Evolutionary conservation across 176 grass and related monocot genomes (phyloP), one percentile per base, ranked within the genome.

Genomic region (Leersia perrieri): DNA sequence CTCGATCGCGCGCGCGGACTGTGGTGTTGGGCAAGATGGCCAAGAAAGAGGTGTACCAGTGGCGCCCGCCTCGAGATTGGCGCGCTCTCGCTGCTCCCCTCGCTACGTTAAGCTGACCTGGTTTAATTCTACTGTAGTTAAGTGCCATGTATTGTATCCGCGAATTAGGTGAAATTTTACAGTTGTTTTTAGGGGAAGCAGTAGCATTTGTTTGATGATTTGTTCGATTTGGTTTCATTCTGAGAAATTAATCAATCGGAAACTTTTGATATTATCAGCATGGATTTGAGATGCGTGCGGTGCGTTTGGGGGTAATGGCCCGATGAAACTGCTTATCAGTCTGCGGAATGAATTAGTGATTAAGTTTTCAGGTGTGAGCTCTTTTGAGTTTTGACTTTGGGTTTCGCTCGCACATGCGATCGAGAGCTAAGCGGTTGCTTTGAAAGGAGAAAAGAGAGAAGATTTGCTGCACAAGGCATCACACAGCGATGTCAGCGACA

Each of bases 61-160:
- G 53, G 53, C 53, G 49, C 18, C 18, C 55, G 1, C 80, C 80
- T 82, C 80, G 80, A 73, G 80, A 82, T 82, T 13, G 68, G 80
- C 39, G 70, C 70, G 70, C 35, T 30, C 5, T 6, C 40, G 5
- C 29, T 42, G 55, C 33, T 73, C 68, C 22, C 20, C 1, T 62
- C n/a, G 35, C 57, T 82, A 81, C 78, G 78, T 35, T 23, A 80
- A 44, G 33, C 25, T 60, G 15, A 9, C 68, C 57, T 15, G 42
- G 14, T 64, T 36, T 68, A n/a, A n/a, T n/a, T n/a, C n/a, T n/a
- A n/a, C n/a, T n/a, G n/a, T n/a, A n/a, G n/a, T n/a, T n/a, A n/a
- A n/a, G n/a, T n/a, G n/a, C n/a, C n/a, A n/a, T n/a, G 42, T 4
- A 49, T 6, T 20, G 15, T 49, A 13, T 20, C 1, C 16, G 4